Evolutionary conservation across 164 flowering plant genomes (phyloP).

Genomic region (Macadamia integrifolia): DNA sequence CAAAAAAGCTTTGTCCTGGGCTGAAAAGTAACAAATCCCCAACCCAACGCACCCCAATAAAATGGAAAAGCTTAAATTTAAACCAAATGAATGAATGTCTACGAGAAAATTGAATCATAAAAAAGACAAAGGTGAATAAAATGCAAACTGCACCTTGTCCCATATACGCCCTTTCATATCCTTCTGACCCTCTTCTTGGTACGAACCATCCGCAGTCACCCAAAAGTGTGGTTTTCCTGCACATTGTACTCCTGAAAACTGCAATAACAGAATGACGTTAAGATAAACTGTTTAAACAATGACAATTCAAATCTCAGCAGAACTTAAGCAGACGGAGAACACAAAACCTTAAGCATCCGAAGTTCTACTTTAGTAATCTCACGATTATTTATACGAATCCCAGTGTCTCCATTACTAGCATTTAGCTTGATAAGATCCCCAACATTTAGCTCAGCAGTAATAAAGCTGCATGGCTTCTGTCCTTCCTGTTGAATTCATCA

Average conservation of each 20-base stretch:
- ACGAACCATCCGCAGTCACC: background rate
- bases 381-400: conserved; percentile 79
- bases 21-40: conserved; percentile 76
- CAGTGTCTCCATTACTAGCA: conserved; percentile 96
- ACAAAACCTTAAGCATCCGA: conserved; percentile 77
- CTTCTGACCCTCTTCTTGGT: conserved; percentile 1
- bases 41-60: conserved; percentile 19
- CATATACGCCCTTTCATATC: background rate
- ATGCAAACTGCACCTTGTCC: background rate
- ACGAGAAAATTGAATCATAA: background rate
- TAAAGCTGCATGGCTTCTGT: conserved; percentile 72
- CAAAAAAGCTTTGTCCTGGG: conserved; percentile 73
- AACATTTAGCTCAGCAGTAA: conserved; percentile 78
- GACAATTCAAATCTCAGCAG: background rate
- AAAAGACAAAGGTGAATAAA: background rate
- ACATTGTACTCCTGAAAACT: conserved; percentile 72
- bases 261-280: conserved; percentile 22
- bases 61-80: conserved; percentile 20
- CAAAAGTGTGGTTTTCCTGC: background rate
- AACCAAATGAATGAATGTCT: no score
- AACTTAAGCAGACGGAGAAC: conserved; percentile 2
- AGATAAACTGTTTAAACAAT: background rate
- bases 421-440: conserved; percentile 61
- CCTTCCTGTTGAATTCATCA: conserved; percentile 65
- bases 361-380: conserved; percentile 88